phyloP scores from a whole-genome alignment of 139 green algal genomes.

The Spirogloea muscicola region DNA sequence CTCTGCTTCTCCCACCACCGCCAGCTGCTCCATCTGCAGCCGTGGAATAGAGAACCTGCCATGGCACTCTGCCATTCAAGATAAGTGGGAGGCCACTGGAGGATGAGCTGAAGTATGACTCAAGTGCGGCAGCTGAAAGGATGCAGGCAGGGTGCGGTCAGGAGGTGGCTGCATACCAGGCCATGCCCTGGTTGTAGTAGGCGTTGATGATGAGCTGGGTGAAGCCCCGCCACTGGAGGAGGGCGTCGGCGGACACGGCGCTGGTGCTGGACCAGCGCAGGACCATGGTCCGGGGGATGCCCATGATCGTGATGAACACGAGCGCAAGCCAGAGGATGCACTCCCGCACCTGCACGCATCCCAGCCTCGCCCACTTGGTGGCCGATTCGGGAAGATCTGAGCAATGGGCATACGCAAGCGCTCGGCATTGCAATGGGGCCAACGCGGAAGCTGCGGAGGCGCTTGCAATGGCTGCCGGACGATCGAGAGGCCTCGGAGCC shows the following conservation, averaged over 20 bases:
- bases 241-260: slow-evolving; percentile 13
- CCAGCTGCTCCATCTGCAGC: slow-evolving; percentile 37
- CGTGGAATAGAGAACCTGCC: slow-evolving; percentile 20
- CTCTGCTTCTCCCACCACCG: slow-evolving; percentile 12
- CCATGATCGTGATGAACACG: slow-evolving; percentile 23
- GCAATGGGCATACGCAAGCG: no score
- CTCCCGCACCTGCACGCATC: slow-evolving; percentile 18
- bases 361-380: no score
- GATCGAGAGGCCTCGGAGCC: no score
- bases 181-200: slow-evolving; percentile 34
- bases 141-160: no score
- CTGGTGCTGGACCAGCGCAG: slow-evolving; percentile 8
- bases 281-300: neutral
- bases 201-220: slow-evolving; percentile 25
- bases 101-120: no score
- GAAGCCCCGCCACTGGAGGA: slow-evolving; percentile 24
- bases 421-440: no score
- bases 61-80: no score
- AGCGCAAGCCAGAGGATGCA: slow-evolving; percentile 25
- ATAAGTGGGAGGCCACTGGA: no score
- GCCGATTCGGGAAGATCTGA: no score
- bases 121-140: no score
- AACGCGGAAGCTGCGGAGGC: no score
- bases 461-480: no score
- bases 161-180: slow-evolving; percentile 11